Evolutionary conservation across 2,329 filamentous ascomycete genomes (phyloP).

Genomic region (Leptographium radiaticola): DNA sequence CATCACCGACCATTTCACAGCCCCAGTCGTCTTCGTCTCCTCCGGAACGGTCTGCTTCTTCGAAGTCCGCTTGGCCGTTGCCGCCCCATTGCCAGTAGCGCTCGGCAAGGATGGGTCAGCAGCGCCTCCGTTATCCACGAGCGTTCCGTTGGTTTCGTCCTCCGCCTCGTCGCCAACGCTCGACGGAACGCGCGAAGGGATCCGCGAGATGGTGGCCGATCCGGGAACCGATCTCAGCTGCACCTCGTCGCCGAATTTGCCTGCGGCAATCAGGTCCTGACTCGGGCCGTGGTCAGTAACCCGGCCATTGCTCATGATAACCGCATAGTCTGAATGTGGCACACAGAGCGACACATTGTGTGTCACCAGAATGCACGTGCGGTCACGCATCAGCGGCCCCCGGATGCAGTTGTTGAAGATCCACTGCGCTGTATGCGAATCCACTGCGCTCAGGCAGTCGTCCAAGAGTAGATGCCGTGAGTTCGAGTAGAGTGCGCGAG

Average conservation of each 20-base stretch:
- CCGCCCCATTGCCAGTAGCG: constrained; percentile 19
- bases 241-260: constrained; percentile 76
- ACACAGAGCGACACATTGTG: constrained; percentile 88
- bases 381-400: constrained; percentile 73
- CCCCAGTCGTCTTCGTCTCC: constrained; percentile 72
- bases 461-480: constrained; percentile 84
- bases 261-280: constrained; percentile 69
- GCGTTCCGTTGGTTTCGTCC: constrained; percentile 37
- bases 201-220: constrained; percentile 57
- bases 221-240: constrained; percentile 55
- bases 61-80: constrained; percentile 47
- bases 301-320: constrained; percentile 79
- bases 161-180: constrained; percentile 54
- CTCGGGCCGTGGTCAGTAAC: constrained; percentile 65
- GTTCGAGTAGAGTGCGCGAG: constrained; percentile 93
- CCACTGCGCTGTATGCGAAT: constrained; percentile 95
- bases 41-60: constrained; percentile 43
- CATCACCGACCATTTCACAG: constrained; percentile 80
- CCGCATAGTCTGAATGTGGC: constrained; percentile 65
- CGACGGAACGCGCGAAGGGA: constrained; percentile 67
- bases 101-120: constrained; percentile 31
- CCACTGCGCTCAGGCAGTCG: constrained; percentile 90
- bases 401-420: constrained; percentile 90
- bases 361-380: constrained; percentile 90
- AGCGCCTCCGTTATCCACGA: constrained; percentile 37